These are phyloP conservation scores for Trichoderma gracile DNA, from an alignment of 2,329 filamentous ascomycete genomes.

Conservation along the genomic window DNA sequence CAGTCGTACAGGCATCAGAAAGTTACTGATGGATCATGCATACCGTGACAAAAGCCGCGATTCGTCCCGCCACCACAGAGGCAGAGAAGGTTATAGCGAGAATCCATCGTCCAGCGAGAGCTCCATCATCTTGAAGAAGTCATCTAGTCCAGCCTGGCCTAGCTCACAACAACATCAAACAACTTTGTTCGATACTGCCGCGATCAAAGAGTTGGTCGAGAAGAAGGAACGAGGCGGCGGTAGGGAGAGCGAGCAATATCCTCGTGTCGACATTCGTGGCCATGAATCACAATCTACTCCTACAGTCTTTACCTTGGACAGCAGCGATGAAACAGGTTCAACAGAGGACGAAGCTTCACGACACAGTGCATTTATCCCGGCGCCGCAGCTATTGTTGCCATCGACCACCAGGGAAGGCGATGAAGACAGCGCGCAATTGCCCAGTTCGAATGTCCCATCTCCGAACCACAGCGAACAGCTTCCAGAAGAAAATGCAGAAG, in stretches of 20 bases:
- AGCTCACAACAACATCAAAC: not conserved
- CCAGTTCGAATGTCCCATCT: too few species aligned
- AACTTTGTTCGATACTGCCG: not conserved
- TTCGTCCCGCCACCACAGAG: not conserved
- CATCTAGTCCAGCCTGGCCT: not conserved
- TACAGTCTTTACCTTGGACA: not conserved
- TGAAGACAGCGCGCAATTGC: not conserved
- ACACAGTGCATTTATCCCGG: too few species aligned
- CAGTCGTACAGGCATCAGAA: slow-evolving; percentile 1
- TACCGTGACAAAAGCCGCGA: not conserved
- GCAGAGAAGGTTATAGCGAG: not conserved
- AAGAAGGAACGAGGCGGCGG: not conserved
- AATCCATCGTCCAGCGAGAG: not conserved
- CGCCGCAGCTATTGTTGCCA: too few species aligned
- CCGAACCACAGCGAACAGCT: too few species aligned
- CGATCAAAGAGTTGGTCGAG: not conserved
- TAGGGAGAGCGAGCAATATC: not conserved
- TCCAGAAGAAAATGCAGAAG: not conserved
- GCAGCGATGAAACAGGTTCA: not conserved
- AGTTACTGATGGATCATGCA: not conserved
- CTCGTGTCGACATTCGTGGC: too few species aligned
- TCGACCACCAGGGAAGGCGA: not conserved
- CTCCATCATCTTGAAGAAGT: not conserved
- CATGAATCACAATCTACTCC: not conserved
- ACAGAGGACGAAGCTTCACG: not conserved